Base-by-base conservation (phyloP, 352 stramenopile genomes). In the Globisporangium irregulare region DNA sequence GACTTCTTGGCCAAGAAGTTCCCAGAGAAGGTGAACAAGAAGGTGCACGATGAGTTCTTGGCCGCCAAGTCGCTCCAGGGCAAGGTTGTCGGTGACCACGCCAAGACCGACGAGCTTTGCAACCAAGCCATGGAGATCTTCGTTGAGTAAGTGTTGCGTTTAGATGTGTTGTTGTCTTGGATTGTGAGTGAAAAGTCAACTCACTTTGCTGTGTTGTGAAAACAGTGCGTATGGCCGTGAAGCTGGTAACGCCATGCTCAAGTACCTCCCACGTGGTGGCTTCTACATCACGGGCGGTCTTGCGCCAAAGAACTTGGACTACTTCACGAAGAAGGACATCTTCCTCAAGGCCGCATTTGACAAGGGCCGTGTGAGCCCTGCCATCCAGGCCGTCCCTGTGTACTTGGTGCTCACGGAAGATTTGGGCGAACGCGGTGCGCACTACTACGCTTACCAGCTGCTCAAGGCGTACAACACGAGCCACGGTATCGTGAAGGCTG, bases 281-380 rank as follows among this genome's bases (percentile, higher is more conserved):
- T 92, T 99, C 65, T 99, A 98, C 88, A 92, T 99, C 59, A 98
- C 95, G 15, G 97, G 97, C 38, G 97, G 97, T 34, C 85, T 99
- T 27, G 98, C 97, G 22, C 92, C 92, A 0, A 99, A 99, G 80
- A 98, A 99, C 78, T 83, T 99, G 51, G 80, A 96, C 71, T 95
- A 93, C 68, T 98, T 99, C 74, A 91, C 82, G 38, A 78, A 91
- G 75, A 81, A 80, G 60, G 74, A 82, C 32, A 82, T 85, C 61
- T 96, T 97, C 74, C 80, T 95, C 66, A 80, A 92, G 69, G 77
- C 85, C 34, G 87, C 90, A 65, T 92, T 93, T 58, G 90, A 97
- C 78, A 95, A 97, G 78, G 92, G 92, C 38, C 89, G 92, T 50
- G 87, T 98, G 32, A 93, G 79, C 72, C 77, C 81, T 14, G 78